A percentile compares a stretch with the other conserved stretches of the same genome.
These are phyloP conservation scores for Hortaea sp. DNA, from an alignment of 2,329 filamentous ascomycete genomes.

Conservation along the genomic window DNA sequence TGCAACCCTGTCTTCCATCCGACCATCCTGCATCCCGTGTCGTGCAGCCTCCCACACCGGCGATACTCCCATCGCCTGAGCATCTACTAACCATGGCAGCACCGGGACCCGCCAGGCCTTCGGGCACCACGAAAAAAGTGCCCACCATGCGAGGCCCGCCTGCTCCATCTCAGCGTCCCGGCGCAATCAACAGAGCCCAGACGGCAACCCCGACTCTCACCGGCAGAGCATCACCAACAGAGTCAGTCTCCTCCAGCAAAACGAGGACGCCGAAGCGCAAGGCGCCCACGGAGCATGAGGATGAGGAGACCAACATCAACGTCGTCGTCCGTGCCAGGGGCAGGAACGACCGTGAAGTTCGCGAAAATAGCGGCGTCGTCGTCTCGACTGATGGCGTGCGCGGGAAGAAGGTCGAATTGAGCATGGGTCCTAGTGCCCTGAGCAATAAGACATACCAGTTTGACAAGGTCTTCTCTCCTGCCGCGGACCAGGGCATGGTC, in stretches of 20 bases:
- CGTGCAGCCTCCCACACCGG: not conserved
- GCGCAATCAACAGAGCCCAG: slow-evolving; percentile 30
- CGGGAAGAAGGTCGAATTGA: slow-evolving; percentile 72
- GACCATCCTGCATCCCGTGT: not conserved
- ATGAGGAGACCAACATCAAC: slow-evolving; percentile 92
- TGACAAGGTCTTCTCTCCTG: slow-evolving; percentile 92
- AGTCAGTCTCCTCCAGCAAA: slow-evolving; percentile 53
- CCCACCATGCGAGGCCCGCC: slow-evolving; percentile 33
- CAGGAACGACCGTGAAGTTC: slow-evolving; percentile 81
- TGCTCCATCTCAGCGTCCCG: slow-evolving; percentile 38
- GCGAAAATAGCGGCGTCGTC: slow-evolving; percentile 90
- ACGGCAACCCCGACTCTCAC: slow-evolving; percentile 37
- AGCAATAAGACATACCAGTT: slow-evolving; percentile 96
- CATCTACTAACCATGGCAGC: slow-evolving; percentile 3
- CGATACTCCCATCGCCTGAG: not conserved
- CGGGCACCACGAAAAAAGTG: slow-evolving; percentile 10
- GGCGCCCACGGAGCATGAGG: slow-evolving; percentile 60
- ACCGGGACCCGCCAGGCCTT: slow-evolving; percentile 1
- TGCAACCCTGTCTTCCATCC: not conserved
- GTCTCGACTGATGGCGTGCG: slow-evolving; percentile 80
- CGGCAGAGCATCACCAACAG: slow-evolving; percentile 58
- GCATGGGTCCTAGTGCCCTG: slow-evolving; percentile 83
- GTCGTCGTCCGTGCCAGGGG: slow-evolving; percentile 93
- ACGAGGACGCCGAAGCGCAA: slow-evolving; percentile 64
- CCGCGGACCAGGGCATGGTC: slow-evolving; percentile 85